A percentile compares a stretch with the other conserved stretches of the same genome.
phyloP scores from a whole-genome alignment of 2,329 filamentous ascomycete species.

The Fusarium piperis region DNA sequence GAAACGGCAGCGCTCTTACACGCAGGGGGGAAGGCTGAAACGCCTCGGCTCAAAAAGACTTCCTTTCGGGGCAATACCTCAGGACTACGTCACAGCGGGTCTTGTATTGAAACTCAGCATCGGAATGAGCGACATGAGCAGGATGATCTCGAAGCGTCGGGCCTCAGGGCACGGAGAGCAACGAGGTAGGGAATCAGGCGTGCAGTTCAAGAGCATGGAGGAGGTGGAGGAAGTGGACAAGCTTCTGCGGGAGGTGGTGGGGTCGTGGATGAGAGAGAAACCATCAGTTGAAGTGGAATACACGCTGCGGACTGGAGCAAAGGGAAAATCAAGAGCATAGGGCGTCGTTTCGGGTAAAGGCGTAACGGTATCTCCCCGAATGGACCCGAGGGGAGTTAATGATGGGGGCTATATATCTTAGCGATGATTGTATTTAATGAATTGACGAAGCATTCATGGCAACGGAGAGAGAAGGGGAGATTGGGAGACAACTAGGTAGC shows the following conservation, averaged over 20 bases:
- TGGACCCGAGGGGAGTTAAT: not conserved
- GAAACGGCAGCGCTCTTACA: constrained; percentile 25
- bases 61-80: constrained; percentile 42
- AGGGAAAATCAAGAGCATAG: constrained; percentile 39
- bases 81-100: constrained; percentile 22
- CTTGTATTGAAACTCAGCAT: constrained; percentile 13
- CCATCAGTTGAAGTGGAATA: constrained; percentile 38
- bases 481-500: constrained; percentile 15
- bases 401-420: not conserved
- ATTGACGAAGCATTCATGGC: not conserved
- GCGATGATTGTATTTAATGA: not conserved
- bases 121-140: constrained; percentile 12
- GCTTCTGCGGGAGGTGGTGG: constrained; percentile 31
- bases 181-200: constrained; percentile 5
- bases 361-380: constrained; percentile 1
- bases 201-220: constrained; percentile 37
- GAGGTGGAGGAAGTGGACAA: constrained; percentile 37
- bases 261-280: constrained; percentile 33
- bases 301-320: constrained; percentile 36
- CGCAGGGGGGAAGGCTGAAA: constrained; percentile 28
- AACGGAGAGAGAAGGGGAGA: constrained; percentile 5
- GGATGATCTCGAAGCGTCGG: constrained; percentile 14
- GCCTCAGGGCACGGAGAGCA: constrained; percentile 3
- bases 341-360: constrained; percentile 12
- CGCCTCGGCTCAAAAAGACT: constrained; percentile 35